Base-by-base conservation (phyloP, 352 stramenopile species). In the Phytophthora citricola region DNA sequence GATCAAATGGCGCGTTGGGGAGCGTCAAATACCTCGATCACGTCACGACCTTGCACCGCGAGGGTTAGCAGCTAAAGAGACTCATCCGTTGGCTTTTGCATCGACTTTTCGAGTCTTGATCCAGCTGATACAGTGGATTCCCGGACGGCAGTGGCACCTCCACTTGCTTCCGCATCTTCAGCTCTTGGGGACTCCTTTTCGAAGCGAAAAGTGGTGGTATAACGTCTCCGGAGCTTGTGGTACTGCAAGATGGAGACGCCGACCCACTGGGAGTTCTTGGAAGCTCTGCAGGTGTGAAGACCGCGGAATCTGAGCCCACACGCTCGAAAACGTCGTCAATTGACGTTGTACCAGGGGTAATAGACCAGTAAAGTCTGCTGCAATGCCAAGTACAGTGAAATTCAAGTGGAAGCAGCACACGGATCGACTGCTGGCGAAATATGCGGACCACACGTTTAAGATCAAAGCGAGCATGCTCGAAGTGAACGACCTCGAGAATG, bases 381-480 rank as follows among this genome's bases (percentile, higher is more conserved):
- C 24, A 38, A 29, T 22, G 22, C 55, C 46, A 24, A 46, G 31
- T 51, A 91, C 77, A 3, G 76, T 89, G 15, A 92, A 89, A 49
- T 54, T 75, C 57, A 69, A 74, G 57, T 95, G 87, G 85, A 89
- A 79, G 17, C 57, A 71, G 27, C 83, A 93, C 55, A 93, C 85
- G 12, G 80, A 95, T 44, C 67, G 78, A 8, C 56, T 93, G 6
- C 45, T 95, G 55, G 74, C 80, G 26, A 87, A 89, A 47, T 90
- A 83, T 27, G 75, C 75, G 17, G 74, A 84, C 24, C 66, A 90
- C 43, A 91, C 75, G 34, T 93, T 92, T 63, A 83, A 83, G 48
- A 92, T 93, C 62, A 89, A 93, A 70, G 80, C 83, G 69, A 91
- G 70, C 36, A 90, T 93, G 85, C 76, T 93, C 15, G 82, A 95